phyloP scores from a whole-genome alignment of 805 yeast genomes.

The Saccharomyces cerevisiae region DNA sequence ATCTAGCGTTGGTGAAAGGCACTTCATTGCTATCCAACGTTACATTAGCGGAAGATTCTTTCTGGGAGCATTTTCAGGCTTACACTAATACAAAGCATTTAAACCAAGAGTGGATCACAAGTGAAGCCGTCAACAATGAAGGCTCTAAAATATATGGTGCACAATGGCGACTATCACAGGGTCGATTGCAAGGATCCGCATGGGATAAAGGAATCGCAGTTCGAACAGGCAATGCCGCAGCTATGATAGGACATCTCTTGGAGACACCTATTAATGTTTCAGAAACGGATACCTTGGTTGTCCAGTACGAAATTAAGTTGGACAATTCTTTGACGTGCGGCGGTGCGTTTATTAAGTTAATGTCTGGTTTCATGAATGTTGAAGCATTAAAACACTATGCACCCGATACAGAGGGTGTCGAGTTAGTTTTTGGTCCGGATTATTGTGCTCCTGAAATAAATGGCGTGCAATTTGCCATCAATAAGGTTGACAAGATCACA shows the following conservation, averaged over 20 bases:
- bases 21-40: background rate
- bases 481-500: slow-evolving; percentile 45
- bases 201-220: slow-evolving; percentile 72
- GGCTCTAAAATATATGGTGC: slow-evolving; percentile 59
- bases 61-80: slow-evolving; percentile 56
- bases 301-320: slow-evolving; percentile 83
- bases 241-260: slow-evolving; percentile 66
- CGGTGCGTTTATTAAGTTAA: slow-evolving; percentile 79
- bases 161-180: slow-evolving; percentile 41
- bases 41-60: slow-evolving; percentile 30
- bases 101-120: slow-evolving; percentile 45
- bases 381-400: slow-evolving; percentile 30
- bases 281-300: slow-evolving; percentile 57
- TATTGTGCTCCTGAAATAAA: slow-evolving; percentile 67
- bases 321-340: slow-evolving; percentile 78
- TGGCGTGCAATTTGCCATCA: slow-evolving; percentile 70
- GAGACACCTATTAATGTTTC: slow-evolving; percentile 47
- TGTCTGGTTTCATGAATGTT: slow-evolving; percentile 34
- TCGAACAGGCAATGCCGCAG: slow-evolving; percentile 68
- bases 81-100: slow-evolving; percentile 33
- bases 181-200: slow-evolving; percentile 2
- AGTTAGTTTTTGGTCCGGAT: slow-evolving; percentile 92
- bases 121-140: slow-evolving; percentile 25
- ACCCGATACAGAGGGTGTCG: slow-evolving; percentile 59
- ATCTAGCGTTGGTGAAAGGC: background rate